Evolutionary conservation across 148 eudicot genomes (phyloP).

Genomic region (Persicaria tinctoria): DNA sequence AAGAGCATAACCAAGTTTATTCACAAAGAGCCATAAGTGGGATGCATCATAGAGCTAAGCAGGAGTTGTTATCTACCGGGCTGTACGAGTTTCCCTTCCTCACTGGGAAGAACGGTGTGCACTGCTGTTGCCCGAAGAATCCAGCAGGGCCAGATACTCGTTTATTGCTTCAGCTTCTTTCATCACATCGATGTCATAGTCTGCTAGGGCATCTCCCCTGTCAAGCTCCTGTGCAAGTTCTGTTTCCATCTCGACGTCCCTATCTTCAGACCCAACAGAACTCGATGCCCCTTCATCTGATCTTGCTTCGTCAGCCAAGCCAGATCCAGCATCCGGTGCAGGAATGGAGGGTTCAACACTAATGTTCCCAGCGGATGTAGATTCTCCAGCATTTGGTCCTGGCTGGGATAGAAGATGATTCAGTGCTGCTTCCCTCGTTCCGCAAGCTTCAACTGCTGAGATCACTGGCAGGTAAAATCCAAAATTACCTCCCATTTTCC

Average conservation of each 20-base stretch:
- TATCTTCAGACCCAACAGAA: constrained; percentile 22
- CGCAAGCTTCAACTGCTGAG: constrained; percentile 37
- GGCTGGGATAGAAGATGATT: constrained; percentile 31
- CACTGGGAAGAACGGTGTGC: not conserved
- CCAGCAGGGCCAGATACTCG: constrained; percentile 66
- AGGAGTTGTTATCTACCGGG: not conserved
- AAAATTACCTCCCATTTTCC: not conserved
- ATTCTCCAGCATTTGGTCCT: constrained; percentile 7
- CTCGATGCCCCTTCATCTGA: constrained; percentile 25
- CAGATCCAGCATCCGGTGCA: not conserved
- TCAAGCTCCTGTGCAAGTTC: constrained; percentile 48
- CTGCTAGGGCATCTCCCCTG: constrained; percentile 57
- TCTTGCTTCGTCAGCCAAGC: constrained; percentile 15
- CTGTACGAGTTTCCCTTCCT: not conserved
- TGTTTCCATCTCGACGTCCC: constrained; percentile 80
- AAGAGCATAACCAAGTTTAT: not conserved
- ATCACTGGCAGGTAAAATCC: constrained; percentile 28
- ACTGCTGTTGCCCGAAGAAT: constrained; percentile 7
- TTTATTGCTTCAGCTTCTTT: constrained; percentile 85
- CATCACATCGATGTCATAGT: constrained; percentile 84
- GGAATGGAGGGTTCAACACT: not conserved
- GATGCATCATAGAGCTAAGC: not conserved
- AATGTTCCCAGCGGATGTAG: not conserved
- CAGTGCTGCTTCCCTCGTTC: constrained; percentile 39
- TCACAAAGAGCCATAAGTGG: not conserved